Conservation (phyloP, 1,284 basidiomycete genomes). For the Takashimella koratensis region DNA sequence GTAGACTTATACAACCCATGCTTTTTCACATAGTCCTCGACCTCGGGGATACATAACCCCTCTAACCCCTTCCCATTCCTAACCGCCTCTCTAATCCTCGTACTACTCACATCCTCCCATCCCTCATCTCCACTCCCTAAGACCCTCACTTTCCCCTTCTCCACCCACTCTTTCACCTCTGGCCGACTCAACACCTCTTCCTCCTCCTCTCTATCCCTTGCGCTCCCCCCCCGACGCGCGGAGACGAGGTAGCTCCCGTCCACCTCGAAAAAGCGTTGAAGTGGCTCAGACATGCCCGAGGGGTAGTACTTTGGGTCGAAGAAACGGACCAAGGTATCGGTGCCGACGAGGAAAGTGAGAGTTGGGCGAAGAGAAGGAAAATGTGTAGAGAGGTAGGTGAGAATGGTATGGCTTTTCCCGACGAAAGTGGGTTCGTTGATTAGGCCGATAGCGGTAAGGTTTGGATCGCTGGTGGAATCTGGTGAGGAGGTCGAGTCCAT, state of each 20-base stretch:
- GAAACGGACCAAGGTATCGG: constrained; percentile 83
- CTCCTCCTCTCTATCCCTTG: constrained; percentile 34
- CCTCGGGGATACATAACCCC: constrained; percentile 2
- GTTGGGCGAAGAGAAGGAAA: constrained; percentile 1
- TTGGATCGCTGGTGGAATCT: background rate
- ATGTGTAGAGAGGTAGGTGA: constrained; percentile 51
- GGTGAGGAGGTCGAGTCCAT: constrained; percentile 41
- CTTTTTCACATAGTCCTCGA: constrained; percentile 9
- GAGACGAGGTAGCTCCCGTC: constrained; percentile 67
- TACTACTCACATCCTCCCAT: constrained; percentile 65
- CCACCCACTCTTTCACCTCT: constrained; percentile 54
- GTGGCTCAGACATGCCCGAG: constrained; percentile 45
- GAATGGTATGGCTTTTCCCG: constrained; percentile 63
- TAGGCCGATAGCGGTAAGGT: constrained; percentile 64
- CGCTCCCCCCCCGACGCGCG: constrained; percentile 55
- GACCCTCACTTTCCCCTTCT: constrained; percentile 56
- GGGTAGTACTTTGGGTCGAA: constrained; percentile 76
- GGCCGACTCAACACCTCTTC: constrained; percentile 47
- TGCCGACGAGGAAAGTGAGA: constrained; percentile 61
- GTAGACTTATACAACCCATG: constrained; percentile 13
- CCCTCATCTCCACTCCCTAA: constrained; percentile 59
- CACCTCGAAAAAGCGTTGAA: constrained; percentile 22
- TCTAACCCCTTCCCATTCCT: constrained; percentile 1
- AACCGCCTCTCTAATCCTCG: constrained; percentile 60
- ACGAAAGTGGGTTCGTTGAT: constrained; percentile 87